Conservation (phyloP, 2,329 filamentous ascomycete species). For the Intubia oerlemansii region DNA sequence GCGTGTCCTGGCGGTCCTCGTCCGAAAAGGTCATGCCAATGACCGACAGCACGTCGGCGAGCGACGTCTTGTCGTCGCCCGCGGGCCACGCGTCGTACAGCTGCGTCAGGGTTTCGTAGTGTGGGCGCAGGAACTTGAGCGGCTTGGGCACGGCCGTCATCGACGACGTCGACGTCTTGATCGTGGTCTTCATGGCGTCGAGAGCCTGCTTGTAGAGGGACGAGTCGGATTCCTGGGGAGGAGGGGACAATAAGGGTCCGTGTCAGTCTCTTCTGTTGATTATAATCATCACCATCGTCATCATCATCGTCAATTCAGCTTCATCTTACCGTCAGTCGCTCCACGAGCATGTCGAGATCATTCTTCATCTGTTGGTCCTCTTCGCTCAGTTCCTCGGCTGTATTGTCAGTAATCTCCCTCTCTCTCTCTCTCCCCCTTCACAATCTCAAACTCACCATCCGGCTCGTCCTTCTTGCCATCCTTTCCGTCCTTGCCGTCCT, state of each 20-base stretch:
- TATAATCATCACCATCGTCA: background rate
- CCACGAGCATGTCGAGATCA: constrained; percentile 94
- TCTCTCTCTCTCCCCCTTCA: background rate
- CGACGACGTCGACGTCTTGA: constrained; percentile 97
- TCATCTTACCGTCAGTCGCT: constrained; percentile 59
- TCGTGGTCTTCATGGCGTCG: constrained; percentile 92
- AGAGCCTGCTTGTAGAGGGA: constrained; percentile 80
- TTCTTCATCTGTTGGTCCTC: constrained; percentile 97
- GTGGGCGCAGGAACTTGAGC: constrained; percentile 89
- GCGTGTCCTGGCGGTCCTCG: constrained; percentile 83
- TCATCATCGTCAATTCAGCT: background rate
- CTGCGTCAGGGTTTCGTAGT: constrained; percentile 77
- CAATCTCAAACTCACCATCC: constrained; percentile 21
- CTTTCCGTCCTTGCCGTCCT: constrained; percentile 41
- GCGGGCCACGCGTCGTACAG: constrained; percentile 78
- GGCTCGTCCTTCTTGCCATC: constrained; percentile 28
- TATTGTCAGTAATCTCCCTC: background rate
- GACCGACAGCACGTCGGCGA: constrained; percentile 91
- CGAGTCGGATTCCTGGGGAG: constrained; percentile 77
- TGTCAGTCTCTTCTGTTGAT: background rate
- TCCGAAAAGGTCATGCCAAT: constrained; percentile 98
- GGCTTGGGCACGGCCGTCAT: constrained; percentile 99
- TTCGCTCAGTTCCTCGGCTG: constrained; percentile 76
- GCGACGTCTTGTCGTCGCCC: constrained; percentile 65
- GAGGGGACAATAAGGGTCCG: too few species aligned